Conservation (phyloP, 352 stramenopile species). For the Phytopythium ostracodes region DNA sequence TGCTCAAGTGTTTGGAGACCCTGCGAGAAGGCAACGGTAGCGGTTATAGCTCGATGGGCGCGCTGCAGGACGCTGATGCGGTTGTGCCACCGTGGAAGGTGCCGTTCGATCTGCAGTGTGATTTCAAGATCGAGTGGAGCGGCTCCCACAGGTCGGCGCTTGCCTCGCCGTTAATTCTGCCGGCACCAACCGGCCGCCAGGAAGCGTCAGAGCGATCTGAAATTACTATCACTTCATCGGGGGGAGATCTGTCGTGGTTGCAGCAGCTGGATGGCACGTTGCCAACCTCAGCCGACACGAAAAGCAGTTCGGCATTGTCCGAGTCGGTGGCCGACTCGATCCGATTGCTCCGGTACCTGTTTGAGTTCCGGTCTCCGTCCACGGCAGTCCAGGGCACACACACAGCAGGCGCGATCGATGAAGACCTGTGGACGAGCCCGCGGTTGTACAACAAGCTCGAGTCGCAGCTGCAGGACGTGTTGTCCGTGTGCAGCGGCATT, state of each 20-base stretch:
- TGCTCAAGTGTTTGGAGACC: conserved; percentile 73
- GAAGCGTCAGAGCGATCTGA: neutral
- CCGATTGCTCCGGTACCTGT: conserved; percentile 54
- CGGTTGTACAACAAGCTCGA: conserved; percentile 78
- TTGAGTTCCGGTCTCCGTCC: conserved; percentile 30
- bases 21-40: conserved; percentile 26
- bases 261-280: conserved; percentile 5
- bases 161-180: neutral
- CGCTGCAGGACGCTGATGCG: conserved; percentile 4
- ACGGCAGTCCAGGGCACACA: neutral
- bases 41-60: conserved; percentile 3
- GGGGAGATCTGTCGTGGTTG: conserved; percentile 20
- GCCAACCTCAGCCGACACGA: neutral
- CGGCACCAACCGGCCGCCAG: neutral
- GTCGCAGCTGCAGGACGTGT: conserved; percentile 72
- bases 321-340: conserved; percentile 42
- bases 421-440: conserved; percentile 66
- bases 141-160: neutral
- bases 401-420: conserved; percentile 10
- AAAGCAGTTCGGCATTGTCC: conserved; percentile 6
- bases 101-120: conserved; percentile 68
- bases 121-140: conserved; percentile 63
- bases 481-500: conserved; percentile 79
- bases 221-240: too few relatives aligned
- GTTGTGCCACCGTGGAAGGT: conserved; percentile 65